Evolutionary conservation across 2,329 filamentous ascomycete genomes (phyloP).

Genomic region (Blastomyces gilchristii): DNA sequence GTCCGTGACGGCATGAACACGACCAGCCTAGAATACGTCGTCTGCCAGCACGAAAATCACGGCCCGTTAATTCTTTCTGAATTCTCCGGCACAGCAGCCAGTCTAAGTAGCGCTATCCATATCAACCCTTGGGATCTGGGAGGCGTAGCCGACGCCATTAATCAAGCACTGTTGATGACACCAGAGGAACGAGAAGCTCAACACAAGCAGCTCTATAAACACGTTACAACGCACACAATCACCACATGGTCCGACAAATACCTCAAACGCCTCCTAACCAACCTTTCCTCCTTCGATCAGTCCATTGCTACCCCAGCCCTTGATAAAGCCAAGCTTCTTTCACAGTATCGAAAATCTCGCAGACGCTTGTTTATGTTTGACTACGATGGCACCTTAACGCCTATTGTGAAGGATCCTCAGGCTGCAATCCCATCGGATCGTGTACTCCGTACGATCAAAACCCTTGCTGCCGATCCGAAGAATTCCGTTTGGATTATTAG

Average conservation of each 20-base stretch:
- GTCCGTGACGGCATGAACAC: slow-evolving; percentile 98
- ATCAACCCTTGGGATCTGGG: slow-evolving; percentile 94
- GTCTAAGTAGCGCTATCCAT: slow-evolving; percentile 74
- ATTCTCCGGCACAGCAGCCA: slow-evolving; percentile 88
- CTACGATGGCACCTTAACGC: slow-evolving; percentile 92
- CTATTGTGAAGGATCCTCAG: slow-evolving; percentile 84
- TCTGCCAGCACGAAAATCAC: slow-evolving; percentile 78
- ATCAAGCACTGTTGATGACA: slow-evolving; percentile 69
- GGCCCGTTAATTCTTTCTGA: slow-evolving; percentile 90
- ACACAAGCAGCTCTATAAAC: slow-evolving; percentile 65
- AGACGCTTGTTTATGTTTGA: slow-evolving; percentile 96
- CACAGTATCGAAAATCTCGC: slow-evolving; percentile 61
- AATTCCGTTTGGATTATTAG: slow-evolving; percentile 99
- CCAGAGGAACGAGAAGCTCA: slow-evolving; percentile 54
- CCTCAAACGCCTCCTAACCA: slow-evolving; percentile 66
- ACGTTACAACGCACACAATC: slow-evolving; percentile 77
- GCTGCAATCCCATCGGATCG: slow-evolving; percentile 79
- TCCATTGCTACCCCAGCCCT: slow-evolving; percentile 69
- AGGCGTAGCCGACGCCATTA: slow-evolving; percentile 73
- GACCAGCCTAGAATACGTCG: slow-evolving; percentile 85
- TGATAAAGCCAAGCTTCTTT: slow-evolving; percentile 61
- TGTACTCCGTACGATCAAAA: slow-evolving; percentile 68
- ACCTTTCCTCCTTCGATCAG: slow-evolving; percentile 66
- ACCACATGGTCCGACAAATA: slow-evolving; percentile 77
- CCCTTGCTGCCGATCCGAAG: slow-evolving; percentile 64